Conservation (phyloP, 352 stramenopile species). For the Phytophthora sp. region DNA sequence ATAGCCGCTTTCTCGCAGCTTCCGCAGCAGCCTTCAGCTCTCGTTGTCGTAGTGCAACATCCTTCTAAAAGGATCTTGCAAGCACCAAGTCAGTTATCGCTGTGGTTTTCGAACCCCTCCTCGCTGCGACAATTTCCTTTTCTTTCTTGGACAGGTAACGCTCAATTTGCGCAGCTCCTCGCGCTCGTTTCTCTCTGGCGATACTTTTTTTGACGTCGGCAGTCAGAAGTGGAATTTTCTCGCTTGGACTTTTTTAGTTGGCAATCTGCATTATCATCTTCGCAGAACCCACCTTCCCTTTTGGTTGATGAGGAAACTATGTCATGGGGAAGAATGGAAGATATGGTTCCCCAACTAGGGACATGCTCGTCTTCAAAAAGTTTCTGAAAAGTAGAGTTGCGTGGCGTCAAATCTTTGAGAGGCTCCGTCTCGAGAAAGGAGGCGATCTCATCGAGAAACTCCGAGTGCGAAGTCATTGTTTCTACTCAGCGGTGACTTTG, state of each 20-base stretch:
- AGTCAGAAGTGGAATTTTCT: neutral
- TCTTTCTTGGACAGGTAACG: neutral
- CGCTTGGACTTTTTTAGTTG: neutral
- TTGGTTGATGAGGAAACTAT: too few relatives aligned
- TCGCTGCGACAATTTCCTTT: neutral
- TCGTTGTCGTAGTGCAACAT: neutral
- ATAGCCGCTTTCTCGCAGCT: neutral
- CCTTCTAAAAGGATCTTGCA: neutral
- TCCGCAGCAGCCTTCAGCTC: neutral
- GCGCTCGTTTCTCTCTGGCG: neutral
- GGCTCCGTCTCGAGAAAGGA: neutral
- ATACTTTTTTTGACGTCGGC: neutral
- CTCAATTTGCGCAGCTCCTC: neutral
- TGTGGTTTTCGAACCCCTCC: neutral
- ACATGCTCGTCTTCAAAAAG: too few relatives aligned
- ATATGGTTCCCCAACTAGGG: too few relatives aligned
- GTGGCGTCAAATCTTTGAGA: neutral
- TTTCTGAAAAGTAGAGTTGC: neutral
- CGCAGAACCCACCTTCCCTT: too few relatives aligned
- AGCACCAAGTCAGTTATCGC: neutral
- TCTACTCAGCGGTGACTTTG: neutral
- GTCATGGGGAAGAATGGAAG: neutral
- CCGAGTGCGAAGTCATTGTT: neutral
- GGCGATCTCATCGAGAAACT: neutral
- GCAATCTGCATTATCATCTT: too few relatives aligned